Percentiles rank a stretch among this genome's conserved stretches.
phyloP scores from a whole-genome alignment of 139 green algal species.

The Micromonas commoda region DNA sequence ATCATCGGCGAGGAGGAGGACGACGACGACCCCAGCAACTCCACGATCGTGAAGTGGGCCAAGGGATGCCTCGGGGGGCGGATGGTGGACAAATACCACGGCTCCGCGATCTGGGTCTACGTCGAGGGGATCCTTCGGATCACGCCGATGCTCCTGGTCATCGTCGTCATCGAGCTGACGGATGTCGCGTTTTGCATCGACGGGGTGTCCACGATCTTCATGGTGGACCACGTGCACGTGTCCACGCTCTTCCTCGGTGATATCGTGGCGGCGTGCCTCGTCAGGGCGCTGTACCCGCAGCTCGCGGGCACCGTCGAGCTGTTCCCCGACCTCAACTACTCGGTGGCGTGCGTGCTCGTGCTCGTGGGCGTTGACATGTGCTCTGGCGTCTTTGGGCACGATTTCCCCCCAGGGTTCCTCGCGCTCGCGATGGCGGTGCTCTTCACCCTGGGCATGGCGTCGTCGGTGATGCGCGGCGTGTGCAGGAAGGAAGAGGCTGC shows the following conservation, averaged over 20 bases:
- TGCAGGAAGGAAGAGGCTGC: background rate
- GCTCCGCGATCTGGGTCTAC: background rate
- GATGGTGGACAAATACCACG: background rate
- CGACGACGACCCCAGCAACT: background rate
- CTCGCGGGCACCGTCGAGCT: background rate
- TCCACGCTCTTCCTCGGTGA: background rate
- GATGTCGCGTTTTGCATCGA: constrained; percentile 18
- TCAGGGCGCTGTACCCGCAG: constrained; percentile 1
- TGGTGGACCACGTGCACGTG: background rate
- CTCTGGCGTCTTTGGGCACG: background rate
- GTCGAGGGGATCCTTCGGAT: background rate
- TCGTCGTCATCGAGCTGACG: background rate
- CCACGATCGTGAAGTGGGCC: background rate
- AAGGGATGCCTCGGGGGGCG: background rate
- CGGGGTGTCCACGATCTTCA: constrained; percentile 15
- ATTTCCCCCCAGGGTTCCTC: background rate
- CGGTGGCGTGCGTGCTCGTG: background rate
- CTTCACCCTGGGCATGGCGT: background rate
- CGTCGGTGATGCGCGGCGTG: background rate
- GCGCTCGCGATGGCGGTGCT: background rate
- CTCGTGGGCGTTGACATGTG: constrained; percentile 7
- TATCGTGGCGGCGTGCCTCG: background rate
- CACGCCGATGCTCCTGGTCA: background rate
- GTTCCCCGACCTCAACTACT: constrained; percentile 19
- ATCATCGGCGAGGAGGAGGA: background rate